A percentile compares a stretch with the other conserved stretches of the same genome.
These are phyloP conservation scores for Trichoderma sp. DNA, from an alignment of 2,329 filamentous ascomycete genomes.

Conservation along the genomic window DNA sequence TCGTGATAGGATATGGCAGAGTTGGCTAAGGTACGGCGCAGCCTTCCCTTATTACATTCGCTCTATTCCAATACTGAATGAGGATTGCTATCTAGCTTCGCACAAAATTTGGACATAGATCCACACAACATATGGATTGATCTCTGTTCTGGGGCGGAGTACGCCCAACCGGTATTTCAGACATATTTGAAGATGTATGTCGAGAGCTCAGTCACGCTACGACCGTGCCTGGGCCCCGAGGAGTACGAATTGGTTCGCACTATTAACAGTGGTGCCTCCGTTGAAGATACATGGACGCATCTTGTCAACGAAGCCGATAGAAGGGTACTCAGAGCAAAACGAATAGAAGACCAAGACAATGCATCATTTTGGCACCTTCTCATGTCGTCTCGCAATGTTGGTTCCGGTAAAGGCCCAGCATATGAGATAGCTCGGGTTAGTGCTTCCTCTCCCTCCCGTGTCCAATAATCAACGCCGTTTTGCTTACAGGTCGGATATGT, in stretches of 20 bases:
- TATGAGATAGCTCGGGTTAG: constrained; percentile 19
- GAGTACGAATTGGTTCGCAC: constrained; percentile 19
- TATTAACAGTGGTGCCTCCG: constrained; percentile 1
- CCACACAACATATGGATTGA: constrained; percentile 4
- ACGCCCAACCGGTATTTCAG: not conserved
- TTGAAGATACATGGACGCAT: constrained; percentile 8
- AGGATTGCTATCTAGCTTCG: constrained; percentile 2
- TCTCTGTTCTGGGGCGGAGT: constrained; percentile 3
- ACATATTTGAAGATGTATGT: constrained; percentile 9
- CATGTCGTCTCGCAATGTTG: constrained; percentile 3
- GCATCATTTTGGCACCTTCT: constrained; percentile 7
- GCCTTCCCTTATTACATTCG: not conserved
- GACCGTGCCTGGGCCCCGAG: constrained; percentile 18
- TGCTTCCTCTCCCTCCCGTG: not conserved
- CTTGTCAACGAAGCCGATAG: constrained; percentile 11
- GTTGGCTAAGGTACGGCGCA: constrained; percentile 11
- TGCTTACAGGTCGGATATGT: not conserved
- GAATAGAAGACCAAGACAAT: constrained; percentile 4
- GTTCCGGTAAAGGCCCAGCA: not conserved
- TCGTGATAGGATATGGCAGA: constrained; percentile 11
- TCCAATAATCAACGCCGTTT: not conserved
- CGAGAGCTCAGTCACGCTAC: not conserved
- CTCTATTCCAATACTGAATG: not conserved
- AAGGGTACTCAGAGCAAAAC: constrained; percentile 6
- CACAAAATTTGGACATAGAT: constrained; percentile 2